A percentile compares a stretch with the other conserved stretches of the same genome.
Evolutionary conservation across 2,329 filamentous ascomycete genomes (phyloP).

Genomic region (Alternaria triticina): DNA sequence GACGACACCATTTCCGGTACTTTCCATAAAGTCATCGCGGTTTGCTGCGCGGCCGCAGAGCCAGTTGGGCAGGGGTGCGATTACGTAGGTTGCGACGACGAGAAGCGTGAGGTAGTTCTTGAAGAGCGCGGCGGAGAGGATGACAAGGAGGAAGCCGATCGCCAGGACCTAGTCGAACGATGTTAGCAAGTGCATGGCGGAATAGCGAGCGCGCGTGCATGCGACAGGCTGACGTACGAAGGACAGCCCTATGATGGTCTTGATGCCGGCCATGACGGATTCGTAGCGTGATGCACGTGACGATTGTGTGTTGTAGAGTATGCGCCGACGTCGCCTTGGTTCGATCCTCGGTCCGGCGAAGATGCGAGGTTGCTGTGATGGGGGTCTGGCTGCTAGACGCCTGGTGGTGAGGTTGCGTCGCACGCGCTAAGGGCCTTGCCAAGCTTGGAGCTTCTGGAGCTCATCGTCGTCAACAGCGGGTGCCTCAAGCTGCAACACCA

Average conservation of each 20-base stretch:
- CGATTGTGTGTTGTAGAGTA: background rate
- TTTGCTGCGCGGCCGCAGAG: constrained; percentile 87
- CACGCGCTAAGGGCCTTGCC: constrained; percentile 10
- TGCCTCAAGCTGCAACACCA: constrained; percentile 34
- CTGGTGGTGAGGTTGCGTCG: constrained; percentile 5
- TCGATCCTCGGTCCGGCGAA: constrained; percentile 12
- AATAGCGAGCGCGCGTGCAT: constrained; percentile 13
- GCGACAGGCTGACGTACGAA: constrained; percentile 68
- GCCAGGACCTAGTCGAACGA: constrained; percentile 72
- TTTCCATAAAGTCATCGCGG: constrained; percentile 94
- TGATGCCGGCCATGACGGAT: constrained; percentile 79
- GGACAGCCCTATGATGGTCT: constrained; percentile 98
- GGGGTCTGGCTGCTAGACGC: constrained; percentile 5
- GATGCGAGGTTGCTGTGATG: constrained; percentile 5
- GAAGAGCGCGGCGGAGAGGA: constrained; percentile 95
- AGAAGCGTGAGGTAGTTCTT: constrained; percentile 93
- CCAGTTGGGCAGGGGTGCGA: constrained; percentile 96
- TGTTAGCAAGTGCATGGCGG: constrained; percentile 7
- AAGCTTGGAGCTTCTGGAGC: constrained; percentile 17
- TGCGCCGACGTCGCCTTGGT: background rate
- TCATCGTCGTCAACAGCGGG: constrained; percentile 32
- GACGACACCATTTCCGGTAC: constrained; percentile 79
- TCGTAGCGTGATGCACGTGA: background rate
- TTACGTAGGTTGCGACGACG: constrained; percentile 92
- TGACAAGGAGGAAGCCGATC: constrained; percentile 97